Conservation (phyloP, 2,329 filamentous ascomycete genomes). For the Curvularia verruculosa region DNA sequence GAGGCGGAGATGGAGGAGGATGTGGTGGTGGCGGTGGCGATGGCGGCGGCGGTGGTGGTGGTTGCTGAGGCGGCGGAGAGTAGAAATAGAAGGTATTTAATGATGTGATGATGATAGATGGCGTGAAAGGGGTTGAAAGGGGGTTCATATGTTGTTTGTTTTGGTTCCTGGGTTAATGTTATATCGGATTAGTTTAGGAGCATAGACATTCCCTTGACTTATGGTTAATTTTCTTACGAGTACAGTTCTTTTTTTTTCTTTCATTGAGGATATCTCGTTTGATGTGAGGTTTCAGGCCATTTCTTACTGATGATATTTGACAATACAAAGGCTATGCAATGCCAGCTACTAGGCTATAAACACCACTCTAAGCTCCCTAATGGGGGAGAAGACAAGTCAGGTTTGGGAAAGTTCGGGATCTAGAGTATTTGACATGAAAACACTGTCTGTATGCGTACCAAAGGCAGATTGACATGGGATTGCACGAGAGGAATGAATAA, state of each 20-base stretch:
- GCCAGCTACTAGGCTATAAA: neutral
- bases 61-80: conserved; percentile 2
- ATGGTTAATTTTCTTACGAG: neutral
- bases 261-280: neutral
- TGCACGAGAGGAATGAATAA: neutral
- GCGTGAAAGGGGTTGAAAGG: neutral
- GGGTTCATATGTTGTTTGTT: neutral
- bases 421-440: neutral
- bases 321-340: neutral
- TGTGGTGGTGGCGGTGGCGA: conserved; percentile 17
- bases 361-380: too few relatives aligned
- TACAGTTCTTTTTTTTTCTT: neutral
- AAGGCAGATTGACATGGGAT: neutral
- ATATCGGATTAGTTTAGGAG: neutral
- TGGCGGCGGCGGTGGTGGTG: conserved; percentile 7
- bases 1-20: conserved; percentile 12
- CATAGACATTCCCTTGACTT: neutral
- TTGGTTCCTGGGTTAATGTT: neutral
- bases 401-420: too few relatives aligned
- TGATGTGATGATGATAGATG: neutral
- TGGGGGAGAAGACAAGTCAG: neutral
- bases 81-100: neutral
- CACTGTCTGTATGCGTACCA: neutral
- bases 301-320: neutral
- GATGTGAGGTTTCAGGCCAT: neutral